Evolutionary conservation across 768 basidiomycete genomes (phyloP), one percentile per base, ranked within the genome.

Genomic region (Crassisporium funariophilum): DNA sequence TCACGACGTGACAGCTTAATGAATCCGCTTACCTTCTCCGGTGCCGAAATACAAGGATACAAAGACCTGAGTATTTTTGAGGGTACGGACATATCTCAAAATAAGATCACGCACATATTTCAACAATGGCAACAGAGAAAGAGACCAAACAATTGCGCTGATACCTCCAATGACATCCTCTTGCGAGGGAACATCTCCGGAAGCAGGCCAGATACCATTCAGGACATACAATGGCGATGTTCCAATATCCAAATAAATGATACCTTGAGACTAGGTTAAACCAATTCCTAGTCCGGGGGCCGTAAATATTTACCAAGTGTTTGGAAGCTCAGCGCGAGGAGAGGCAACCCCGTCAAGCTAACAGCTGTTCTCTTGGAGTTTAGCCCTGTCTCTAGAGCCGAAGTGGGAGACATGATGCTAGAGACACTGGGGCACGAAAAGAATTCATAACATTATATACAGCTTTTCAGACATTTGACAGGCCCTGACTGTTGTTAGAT

Each of bases 151-250:
- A 46, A 86, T 84, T 15, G 82, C 81, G 47, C 76, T 79, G 36
- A 86, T 52, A 4, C 77, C 78, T 0, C 84, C 84, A 41, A 88
- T 78, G 12, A 84, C 63, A 57, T 86, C 84, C 49, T 88, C 84
- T 42, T 67, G 54, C 0, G 75, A 63, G 0, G 84, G 84, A 0
- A 69, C 58, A 11, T 72, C 69, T 0, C 77, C 77, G 4, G 54
- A 44, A 1, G 77, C 29, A 2, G 81, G 72, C 78, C 81, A 86
- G 11, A 86, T 76, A 7, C 83, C 83, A 55, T 84, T 84, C 21
- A 86, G 59, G 2, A 81, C 77, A 60, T 86, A 86, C 11, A 85
- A 60, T 0, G 84, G 82, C 0, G 79, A 82, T 0, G 83, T 84
- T 5, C 83, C 75, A 47, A 77, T 74, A 53, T 74, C 76, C 2